phyloP scores from a whole-genome alignment of 345 rosid species.

The Geranium brycei region DNA sequence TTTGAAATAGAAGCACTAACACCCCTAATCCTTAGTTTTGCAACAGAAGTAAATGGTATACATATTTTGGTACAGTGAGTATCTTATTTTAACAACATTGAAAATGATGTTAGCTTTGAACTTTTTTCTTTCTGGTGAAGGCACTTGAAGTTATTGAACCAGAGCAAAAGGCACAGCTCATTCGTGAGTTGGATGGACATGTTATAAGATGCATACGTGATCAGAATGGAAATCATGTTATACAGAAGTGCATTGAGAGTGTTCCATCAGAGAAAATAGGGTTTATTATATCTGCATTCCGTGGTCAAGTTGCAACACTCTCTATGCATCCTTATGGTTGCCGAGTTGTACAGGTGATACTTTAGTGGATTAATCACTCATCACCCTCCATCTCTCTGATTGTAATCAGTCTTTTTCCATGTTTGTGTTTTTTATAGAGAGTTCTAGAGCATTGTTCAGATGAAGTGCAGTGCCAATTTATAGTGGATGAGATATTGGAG shows the following conservation, averaged over 20 bases:
- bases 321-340: conserved; percentile 97
- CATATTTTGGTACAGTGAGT: too few species aligned
- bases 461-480: conserved; percentile 57
- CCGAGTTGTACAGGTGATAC: conserved; percentile 82
- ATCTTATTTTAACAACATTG: neutral
- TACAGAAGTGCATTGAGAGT: conserved; percentile 91
- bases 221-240: conserved; percentile 95
- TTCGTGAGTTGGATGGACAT: conserved; percentile 81
- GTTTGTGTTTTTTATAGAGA: conserved; percentile 39
- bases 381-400: conserved; percentile 1
- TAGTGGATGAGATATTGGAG: conserved; percentile 83
- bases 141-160: conserved; percentile 93
- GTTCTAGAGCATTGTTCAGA: conserved; percentile 89
- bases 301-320: conserved; percentile 71
- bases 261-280: conserved; percentile 63
- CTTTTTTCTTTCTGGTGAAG: conserved; percentile 23
- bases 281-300: conserved; percentile 71
- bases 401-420: conserved; percentile 1
- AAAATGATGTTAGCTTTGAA: neutral
- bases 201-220: conserved; percentile 87
- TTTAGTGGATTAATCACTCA: neutral
- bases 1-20: too few species aligned
- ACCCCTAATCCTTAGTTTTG: too few species aligned
- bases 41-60: too few species aligned
- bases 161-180: conserved; percentile 67